phyloP scores from a whole-genome alignment of 2,329 filamentous ascomycete species.

The Paramyrothecium roridum region DNA sequence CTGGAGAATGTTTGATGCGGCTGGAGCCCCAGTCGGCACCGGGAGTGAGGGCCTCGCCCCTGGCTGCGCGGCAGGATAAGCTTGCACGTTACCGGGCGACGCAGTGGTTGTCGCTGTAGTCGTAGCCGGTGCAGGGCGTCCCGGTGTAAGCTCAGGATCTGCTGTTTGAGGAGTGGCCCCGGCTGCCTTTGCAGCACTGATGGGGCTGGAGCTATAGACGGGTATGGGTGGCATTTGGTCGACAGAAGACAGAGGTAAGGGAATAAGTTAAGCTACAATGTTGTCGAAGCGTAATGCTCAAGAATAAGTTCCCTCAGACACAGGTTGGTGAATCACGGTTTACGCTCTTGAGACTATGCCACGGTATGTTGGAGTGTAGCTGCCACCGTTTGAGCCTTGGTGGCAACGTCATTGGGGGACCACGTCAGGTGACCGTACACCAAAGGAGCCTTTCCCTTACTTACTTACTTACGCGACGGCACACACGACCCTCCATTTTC shows the following conservation, averaged over 20 bases:
- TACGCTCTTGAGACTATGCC: not conserved
- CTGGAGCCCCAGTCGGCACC: constrained; percentile 35
- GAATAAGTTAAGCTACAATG: not conserved
- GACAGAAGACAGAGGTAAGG: not conserved
- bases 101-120: constrained; percentile 23
- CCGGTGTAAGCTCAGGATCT: constrained; percentile 14
- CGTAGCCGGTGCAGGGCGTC: constrained; percentile 19
- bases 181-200: constrained; percentile 52
- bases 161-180: constrained; percentile 45
- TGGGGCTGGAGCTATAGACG: constrained; percentile 57
- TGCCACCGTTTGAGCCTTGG: not conserved
- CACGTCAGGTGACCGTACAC: constrained; percentile 6
- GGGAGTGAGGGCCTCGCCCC: constrained; percentile 35
- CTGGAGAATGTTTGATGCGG: constrained; percentile 29
- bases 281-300: too few species aligned
- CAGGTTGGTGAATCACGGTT: not conserved
- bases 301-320: too few species aligned
- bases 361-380: constrained; percentile 12
- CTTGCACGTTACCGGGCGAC: not conserved
- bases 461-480: not conserved
- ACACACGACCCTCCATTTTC: not conserved
- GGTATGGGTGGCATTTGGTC: constrained; percentile 57
- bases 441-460: not conserved
- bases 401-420: constrained; percentile 2
- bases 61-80: constrained; percentile 19